A percentile compares a stretch with the other conserved stretches of the same genome.
Evolutionary conservation across 2,329 filamentous ascomycete genomes (phyloP).

Genomic region (Cercospora janseana): DNA sequence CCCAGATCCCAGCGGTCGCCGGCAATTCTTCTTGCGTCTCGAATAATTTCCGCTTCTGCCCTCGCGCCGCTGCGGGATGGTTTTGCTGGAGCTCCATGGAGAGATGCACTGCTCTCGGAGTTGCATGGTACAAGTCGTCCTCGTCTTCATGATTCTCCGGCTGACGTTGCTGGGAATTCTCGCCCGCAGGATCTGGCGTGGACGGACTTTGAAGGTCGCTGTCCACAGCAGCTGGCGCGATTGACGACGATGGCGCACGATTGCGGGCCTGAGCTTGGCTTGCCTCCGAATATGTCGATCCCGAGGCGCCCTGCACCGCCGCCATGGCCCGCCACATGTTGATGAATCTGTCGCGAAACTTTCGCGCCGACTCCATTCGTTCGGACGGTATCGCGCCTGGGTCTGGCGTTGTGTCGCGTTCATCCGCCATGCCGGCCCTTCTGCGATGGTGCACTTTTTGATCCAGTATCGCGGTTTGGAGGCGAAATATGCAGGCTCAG

Average conservation of each 20-base stretch:
- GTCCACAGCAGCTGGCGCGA: not conserved
- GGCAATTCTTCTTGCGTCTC: too few species aligned
- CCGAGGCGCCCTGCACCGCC: not conserved
- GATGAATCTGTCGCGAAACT: slow-evolving; percentile 1
- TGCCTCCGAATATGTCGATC: not conserved
- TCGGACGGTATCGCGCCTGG: not conserved
- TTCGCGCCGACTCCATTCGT: not conserved
- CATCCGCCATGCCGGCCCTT: not conserved
- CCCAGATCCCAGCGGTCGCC: too few species aligned
- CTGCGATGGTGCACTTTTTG: not conserved
- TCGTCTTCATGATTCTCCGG: not conserved
- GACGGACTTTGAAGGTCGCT: too few species aligned
- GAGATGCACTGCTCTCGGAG: too few species aligned
- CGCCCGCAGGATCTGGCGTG: not conserved
- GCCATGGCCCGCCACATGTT: not conserved
- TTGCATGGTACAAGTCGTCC: not conserved
- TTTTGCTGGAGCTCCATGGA: too few species aligned
- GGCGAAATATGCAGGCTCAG: too few species aligned
- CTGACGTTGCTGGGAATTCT: not conserved
- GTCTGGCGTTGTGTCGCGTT: not conserved
- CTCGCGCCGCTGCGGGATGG: too few species aligned
- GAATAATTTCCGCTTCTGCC: too few species aligned
- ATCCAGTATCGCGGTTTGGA: too few species aligned
- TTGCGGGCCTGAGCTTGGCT: not conserved
- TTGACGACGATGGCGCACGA: not conserved